phyloP scores from a whole-genome alignment of 176 grass and related monocot genomes.

The Oryza punctata region DNA sequence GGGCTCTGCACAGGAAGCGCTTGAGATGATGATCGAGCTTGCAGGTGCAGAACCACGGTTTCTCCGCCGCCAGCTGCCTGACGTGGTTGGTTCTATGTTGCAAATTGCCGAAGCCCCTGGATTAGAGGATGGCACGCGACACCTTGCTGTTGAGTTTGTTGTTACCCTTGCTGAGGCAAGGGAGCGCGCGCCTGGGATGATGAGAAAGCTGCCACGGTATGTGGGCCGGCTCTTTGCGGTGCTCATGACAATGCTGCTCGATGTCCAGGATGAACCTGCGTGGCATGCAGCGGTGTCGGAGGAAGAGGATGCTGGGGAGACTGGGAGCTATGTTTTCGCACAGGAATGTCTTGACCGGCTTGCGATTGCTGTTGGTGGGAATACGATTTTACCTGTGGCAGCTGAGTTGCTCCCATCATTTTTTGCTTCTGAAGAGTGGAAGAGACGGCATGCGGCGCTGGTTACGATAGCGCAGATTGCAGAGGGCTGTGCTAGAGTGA shows the following conservation, averaged over 20 bases:
- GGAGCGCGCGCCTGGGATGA: slow-evolving; percentile 94
- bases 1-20: slow-evolving; percentile 84
- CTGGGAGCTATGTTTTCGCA: slow-evolving; percentile 71
- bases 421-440: slow-evolving; percentile 76
- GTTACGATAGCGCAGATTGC: slow-evolving; percentile 93
- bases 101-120: slow-evolving; percentile 79
- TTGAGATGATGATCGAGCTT: slow-evolving; percentile 94
- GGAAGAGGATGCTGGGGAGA: slow-evolving; percentile 87
- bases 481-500: slow-evolving; percentile 93
- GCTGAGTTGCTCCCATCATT: slow-evolving; percentile 77
- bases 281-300: slow-evolving; percentile 78
- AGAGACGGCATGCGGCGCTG: slow-evolving; percentile 78
- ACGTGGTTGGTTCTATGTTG: slow-evolving; percentile 88
- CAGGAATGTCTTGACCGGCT: slow-evolving; percentile 93
- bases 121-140: slow-evolving; percentile 88
- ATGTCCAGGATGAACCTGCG: slow-evolving; percentile 81
- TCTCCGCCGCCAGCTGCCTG: slow-evolving; percentile 84
- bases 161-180: slow-evolving; percentile 85
- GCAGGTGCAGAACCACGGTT: slow-evolving; percentile 77
- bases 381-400: slow-evolving; percentile 78
- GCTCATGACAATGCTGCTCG: slow-evolving; percentile 89
- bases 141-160: slow-evolving; percentile 90
- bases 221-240: slow-evolving; percentile 78
- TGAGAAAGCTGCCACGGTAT: slow-evolving; percentile 78
- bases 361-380: slow-evolving; percentile 88